phyloP scores from a whole-genome alignment of 805 yeast genomes.

The Saturnispora mendoncae region DNA sequence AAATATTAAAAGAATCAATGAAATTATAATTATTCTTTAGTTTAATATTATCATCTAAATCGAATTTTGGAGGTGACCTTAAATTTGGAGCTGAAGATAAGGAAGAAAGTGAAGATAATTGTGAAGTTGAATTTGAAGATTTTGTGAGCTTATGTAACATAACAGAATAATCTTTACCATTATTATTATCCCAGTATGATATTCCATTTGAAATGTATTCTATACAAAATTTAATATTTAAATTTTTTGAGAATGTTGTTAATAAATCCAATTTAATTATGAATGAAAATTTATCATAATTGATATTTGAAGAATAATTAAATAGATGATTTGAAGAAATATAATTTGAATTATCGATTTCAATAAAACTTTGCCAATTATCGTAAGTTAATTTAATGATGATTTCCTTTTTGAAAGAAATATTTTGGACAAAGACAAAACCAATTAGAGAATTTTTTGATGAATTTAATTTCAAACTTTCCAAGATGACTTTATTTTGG shows the following conservation, averaged over 20 bases:
- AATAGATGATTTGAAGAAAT: constrained; percentile 32
- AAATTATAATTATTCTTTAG: constrained; percentile 26
- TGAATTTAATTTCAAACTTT: constrained; percentile 31
- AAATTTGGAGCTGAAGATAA: not conserved
- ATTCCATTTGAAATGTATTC: constrained; percentile 29
- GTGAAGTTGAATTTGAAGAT: not conserved
- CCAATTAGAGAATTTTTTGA: constrained; percentile 37
- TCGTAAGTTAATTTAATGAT: constrained; percentile 42
- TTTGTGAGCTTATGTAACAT: constrained; percentile 20
- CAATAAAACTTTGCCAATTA: constrained; percentile 33
- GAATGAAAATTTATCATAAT: constrained; percentile 40
- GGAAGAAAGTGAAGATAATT: not conserved
- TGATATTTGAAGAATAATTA: constrained; percentile 27
- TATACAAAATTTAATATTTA: constrained; percentile 34
- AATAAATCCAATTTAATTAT: constrained; percentile 34
- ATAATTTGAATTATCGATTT: constrained; percentile 28
- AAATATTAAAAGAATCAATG: constrained; percentile 19
- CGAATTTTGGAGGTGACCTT: constrained; percentile 9
- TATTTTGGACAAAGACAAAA: constrained; percentile 31
- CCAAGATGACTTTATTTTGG: constrained; percentile 24
- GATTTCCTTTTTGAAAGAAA: constrained; percentile 33
- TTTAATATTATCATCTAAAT: constrained; percentile 25
- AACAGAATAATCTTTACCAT: constrained; percentile 31
- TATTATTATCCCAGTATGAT: constrained; percentile 35
- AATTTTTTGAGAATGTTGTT: constrained; percentile 16